phyloP scores from a whole-genome alignment of 768 basidiomycete species.

The Mycena albidolilacea region DNA sequence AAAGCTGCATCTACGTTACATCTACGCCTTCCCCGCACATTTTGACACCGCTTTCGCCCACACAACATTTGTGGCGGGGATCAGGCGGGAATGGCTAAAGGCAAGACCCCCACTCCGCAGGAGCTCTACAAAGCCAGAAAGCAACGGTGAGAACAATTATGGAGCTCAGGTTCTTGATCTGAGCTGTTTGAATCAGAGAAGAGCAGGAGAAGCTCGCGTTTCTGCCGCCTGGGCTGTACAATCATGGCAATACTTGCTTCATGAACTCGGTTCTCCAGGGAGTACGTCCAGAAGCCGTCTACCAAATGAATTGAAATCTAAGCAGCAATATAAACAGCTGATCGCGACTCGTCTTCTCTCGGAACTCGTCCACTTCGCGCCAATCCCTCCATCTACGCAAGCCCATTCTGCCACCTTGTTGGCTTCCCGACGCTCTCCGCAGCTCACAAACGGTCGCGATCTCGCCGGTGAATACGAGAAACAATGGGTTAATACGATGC shows the following conservation, averaged over 20 bases:
- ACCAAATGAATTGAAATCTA: conserved; percentile 32
- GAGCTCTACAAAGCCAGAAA: conserved; percentile 32
- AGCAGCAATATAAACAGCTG: conserved; percentile 58
- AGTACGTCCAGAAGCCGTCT: conserved; percentile 66
- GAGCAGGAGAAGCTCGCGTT: conserved; percentile 72
- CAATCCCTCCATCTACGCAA: conserved; percentile 61
- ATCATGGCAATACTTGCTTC: conserved; percentile 94
- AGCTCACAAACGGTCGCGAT: conserved; percentile 77
- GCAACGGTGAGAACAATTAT: conserved; percentile 28
- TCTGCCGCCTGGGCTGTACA: conserved; percentile 81
- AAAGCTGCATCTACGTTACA: too few relatives aligned
- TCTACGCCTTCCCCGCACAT: not conserved
- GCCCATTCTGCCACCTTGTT: conserved; percentile 56
- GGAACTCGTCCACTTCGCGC: conserved; percentile 69
- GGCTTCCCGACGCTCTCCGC: conserved; percentile 70
- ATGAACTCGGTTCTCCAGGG: conserved; percentile 97
- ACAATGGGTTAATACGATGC: conserved; percentile 72
- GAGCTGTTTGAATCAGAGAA: conserved; percentile 54
- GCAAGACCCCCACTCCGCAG: conserved; percentile 33
- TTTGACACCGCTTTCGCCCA: conserved; percentile 6
- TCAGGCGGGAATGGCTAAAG: conserved; percentile 33
- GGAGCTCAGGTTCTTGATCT: not conserved
- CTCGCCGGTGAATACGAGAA: conserved; percentile 66
- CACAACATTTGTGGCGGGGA: conserved; percentile 19
- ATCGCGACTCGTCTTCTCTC: conserved; percentile 76